Base-by-base conservation (phyloP, 192 early-diverging fungal genomes). In the Backusella australiensis region DNA sequence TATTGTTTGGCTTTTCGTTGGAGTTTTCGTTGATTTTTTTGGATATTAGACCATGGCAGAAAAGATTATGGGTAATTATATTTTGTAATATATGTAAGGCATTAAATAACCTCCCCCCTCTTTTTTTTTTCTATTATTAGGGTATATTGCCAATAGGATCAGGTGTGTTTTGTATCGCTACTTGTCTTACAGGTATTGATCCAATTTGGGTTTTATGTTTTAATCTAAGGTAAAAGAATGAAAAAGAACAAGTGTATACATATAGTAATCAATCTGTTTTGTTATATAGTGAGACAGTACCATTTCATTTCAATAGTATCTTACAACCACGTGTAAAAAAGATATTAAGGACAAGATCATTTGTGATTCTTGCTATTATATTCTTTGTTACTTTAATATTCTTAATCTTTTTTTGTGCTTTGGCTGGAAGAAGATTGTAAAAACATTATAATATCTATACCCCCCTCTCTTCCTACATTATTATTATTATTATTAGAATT, bases 11-110 rank as follows among this genome's bases (percentile, higher is more conserved):
- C 0, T 87, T 91, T 49, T 67, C 86, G 0, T 67, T 87, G 8
- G 84, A 83, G 39, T 72, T 91, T 42, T 83, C 81, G 71, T 73
- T 91, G 59, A 87, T 91, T 34, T 89, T 91, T 73, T 77, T 90
- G 66, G 79, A 87, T 73, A 67, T 83, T 26, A 76, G 75, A 56
- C 83, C 86, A 17, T 82, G 84, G 71, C 68, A 77, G 14, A 42
- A 79, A 9, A 77, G 90, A n/a, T 74, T 83, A 38, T 91, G 90
- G 90, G 87, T 91, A 84, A 79, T 36, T 38, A 32, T 67, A 29
- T 26, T 12, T 15, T 26, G 65, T 19, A 71, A 72, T n/a, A 19
- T 11, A 29, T 65, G 34, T 29, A 59, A 14, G 42, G 11, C 70
- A 34, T 75, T 32, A 46, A 34, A 15, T 73, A 29, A 46, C 46